Evolutionary conservation across 2,329 filamentous ascomycete genomes (phyloP), one percentile per base, ranked within the genome.

Genomic region (Aspergillus udagawae): DNA sequence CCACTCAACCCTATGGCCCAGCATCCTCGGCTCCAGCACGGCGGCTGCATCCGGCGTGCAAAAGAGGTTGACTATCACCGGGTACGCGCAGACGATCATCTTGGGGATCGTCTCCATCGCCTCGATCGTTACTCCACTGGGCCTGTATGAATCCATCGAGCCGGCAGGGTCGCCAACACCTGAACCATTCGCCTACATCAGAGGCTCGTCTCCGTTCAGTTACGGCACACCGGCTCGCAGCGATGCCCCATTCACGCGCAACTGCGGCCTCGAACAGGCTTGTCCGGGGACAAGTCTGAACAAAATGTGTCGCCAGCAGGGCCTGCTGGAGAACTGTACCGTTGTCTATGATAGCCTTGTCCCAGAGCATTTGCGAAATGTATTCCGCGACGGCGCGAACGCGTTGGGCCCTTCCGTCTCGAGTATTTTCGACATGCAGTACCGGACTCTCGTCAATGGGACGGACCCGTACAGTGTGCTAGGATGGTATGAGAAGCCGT

Each of bases 111-210:
- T 76, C 3, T 69, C 75, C 0, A 56, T 80, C 14, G 72, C 79
- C 1, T 73, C 77, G n/a, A 69, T 81, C 4, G 66, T 80, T 3
- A 80, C 79, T 0, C 79, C 79, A 0, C 65, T 81, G 4, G 79
- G 79, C 2, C 66, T 82, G 0, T 76, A 76, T 49, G 73, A 80
- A n/a, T 63, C 67, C 4, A 60, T 79, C 35, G 67, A 66, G 1
- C 65, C 65, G 1, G 52, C 56, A 2, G 27, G 53, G 0, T 56
- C 65, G 2, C 57, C 62, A 9, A 54, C 61, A 1, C 25, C 59
- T 0, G 49, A 63, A 0, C 29, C 63, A 7, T 80, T 81, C 56
- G 28, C 66, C 21, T 80, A 80, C 53, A 56, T 71, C 3, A 50
- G 58, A 9, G 79, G 80, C 50, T 52, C 55, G 0, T 72, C 74